Conservation (phyloP, 805 yeast species). For the Myxozyma monticola region DNA sequence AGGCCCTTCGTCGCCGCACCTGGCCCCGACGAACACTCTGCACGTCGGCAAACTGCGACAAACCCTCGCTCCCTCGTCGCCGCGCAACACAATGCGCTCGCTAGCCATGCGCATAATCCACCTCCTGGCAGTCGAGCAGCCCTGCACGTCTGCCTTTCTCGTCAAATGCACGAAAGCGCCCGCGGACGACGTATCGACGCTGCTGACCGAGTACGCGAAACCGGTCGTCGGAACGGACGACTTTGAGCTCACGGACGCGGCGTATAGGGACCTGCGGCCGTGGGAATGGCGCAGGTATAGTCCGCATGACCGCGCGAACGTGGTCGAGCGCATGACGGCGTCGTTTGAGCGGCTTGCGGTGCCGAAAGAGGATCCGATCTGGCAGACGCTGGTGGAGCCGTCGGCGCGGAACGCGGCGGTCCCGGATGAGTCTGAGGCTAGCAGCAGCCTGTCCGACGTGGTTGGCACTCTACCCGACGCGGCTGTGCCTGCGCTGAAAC, state of each 20-base stretch:
- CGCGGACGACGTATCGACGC: slow-evolving; percentile 35
- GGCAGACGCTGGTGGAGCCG: slow-evolving; percentile 38
- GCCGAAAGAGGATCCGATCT: slow-evolving; percentile 35
- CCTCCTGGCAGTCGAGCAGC: slow-evolving; percentile 50
- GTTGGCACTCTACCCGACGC: not conserved
- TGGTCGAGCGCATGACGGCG: slow-evolving; percentile 35
- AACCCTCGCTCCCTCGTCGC: slow-evolving; percentile 30
- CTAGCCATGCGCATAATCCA: slow-evolving; percentile 45
- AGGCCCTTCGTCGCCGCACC: slow-evolving; percentile 26
- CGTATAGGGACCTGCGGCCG: slow-evolving; percentile 38
- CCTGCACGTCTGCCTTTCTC: slow-evolving; percentile 42
- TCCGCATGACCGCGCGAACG: slow-evolving; percentile 37
- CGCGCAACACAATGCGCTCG: slow-evolving; percentile 31
- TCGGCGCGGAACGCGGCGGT: slow-evolving; percentile 19
- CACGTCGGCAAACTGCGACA: slow-evolving; percentile 6
- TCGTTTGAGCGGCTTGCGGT: slow-evolving; percentile 37
- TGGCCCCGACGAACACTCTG: slow-evolving; percentile 1
- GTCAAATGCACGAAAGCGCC: slow-evolving; percentile 37
- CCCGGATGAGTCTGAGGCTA: not conserved
- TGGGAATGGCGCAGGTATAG: slow-evolving; percentile 43
- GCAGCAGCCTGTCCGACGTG: not conserved
- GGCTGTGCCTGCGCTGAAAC: slow-evolving; percentile 14
- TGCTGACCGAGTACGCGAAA: slow-evolving; percentile 38
- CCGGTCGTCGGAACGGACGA: slow-evolving; percentile 20
- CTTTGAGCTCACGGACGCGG: slow-evolving; percentile 34